These are phyloP conservation scores for Cercospora canescens DNA, from an alignment of 2,329 filamentous ascomycete genomes.

Conservation along the genomic window DNA sequence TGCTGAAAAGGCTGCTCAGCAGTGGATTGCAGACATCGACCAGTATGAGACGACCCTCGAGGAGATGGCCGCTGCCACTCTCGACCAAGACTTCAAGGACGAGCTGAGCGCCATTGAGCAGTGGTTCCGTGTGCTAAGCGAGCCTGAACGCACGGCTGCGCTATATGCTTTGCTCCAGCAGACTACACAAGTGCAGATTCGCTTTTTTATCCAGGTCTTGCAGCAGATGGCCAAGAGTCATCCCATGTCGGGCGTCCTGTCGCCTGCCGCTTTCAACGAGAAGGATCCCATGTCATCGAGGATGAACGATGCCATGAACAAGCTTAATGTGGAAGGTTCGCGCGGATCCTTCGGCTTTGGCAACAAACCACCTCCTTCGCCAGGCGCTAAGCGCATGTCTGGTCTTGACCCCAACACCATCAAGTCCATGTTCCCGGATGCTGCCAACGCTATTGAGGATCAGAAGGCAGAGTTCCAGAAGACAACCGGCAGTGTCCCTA, in stretches of 20 bases:
- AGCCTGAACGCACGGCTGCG: constrained; percentile 92
- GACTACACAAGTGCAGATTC: constrained; percentile 97
- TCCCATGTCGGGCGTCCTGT: constrained; percentile 93
- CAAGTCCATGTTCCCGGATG: constrained; percentile 98
- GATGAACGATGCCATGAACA: constrained; percentile 93
- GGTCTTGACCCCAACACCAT: constrained; percentile 92
- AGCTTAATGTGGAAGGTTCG: constrained; percentile 82
- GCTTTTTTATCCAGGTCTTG: constrained; percentile 97
- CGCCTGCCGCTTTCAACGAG: constrained; percentile 88
- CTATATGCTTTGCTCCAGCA: constrained; percentile 95
- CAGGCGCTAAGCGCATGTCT: constrained; percentile 85
- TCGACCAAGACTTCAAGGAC: constrained; percentile 99
- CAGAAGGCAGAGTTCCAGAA: constrained; percentile 98
- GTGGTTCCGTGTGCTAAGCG: constrained; percentile 97
- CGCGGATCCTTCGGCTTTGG: constrained; percentile 74
- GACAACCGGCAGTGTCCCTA: constrained; percentile 84
- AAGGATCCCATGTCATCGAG: constrained; percentile 98
- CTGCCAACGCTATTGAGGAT: constrained; percentile 95
- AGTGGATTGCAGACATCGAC: constrained; percentile 99
- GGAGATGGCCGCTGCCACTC: constrained; percentile 97
- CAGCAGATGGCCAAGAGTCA: constrained; percentile 99
- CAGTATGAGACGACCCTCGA: constrained; percentile 98
- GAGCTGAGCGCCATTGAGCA: constrained; percentile 98
- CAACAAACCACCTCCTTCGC: constrained; percentile 70
- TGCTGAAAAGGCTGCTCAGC: constrained; percentile 90